phyloP scores from a whole-genome alignment of 177 flowering plant genomes.

The Vitis hybrid region DNA sequence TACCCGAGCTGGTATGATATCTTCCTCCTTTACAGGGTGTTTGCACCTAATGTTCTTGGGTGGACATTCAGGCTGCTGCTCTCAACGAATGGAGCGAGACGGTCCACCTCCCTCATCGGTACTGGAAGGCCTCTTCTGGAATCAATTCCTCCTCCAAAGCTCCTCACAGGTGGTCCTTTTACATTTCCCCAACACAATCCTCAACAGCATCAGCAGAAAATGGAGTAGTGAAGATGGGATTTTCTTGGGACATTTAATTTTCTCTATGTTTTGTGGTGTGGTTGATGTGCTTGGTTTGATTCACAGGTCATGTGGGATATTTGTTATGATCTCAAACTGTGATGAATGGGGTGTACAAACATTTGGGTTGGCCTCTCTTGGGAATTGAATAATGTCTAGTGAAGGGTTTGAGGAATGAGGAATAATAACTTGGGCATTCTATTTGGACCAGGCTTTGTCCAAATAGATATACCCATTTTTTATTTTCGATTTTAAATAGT shows the following conservation, averaged over 20 bases:
- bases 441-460: no score
- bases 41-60: conserved; percentile 63
- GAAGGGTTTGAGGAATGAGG: no score
- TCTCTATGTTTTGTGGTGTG: not conserved
- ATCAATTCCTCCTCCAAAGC: conserved; percentile 22
- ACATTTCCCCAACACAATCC: conserved; percentile 20
- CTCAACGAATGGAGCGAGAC: conserved; percentile 29
- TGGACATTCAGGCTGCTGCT: conserved; percentile 79
- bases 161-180: conserved; percentile 16
- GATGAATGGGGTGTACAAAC: no score
- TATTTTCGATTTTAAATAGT: no score
- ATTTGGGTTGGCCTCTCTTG: no score
- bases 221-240: conserved; percentile 20
- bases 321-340: not conserved
- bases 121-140: conserved; percentile 44
- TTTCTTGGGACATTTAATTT: not conserved
- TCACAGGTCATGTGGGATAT: not conserved
- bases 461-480: no score
- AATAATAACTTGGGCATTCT: no score
- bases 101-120: conserved; percentile 39
- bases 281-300: not conserved
- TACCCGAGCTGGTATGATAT: conserved; percentile 78
- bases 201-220: conserved; percentile 25
- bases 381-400: no score
- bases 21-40: conserved; percentile 68